These are phyloP conservation scores for Yamadazyma sp. DNA, from an alignment of 1,139 yeast species.

Conservation along the genomic window DNA sequence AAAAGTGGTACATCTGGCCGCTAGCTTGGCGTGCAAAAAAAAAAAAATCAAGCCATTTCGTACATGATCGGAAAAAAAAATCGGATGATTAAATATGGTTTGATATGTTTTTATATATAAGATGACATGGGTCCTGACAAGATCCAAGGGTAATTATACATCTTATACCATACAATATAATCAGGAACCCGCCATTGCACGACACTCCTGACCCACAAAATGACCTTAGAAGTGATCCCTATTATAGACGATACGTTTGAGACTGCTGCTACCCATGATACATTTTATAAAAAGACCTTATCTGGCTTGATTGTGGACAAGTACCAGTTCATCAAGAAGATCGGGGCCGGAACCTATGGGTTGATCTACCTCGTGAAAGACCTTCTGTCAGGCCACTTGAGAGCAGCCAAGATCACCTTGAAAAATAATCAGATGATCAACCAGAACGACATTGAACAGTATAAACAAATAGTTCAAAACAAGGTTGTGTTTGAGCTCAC, in stretches of 20 bases:
- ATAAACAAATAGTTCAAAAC: slow-evolving; percentile 33
- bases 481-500: slow-evolving; percentile 28
- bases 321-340: slow-evolving; percentile 44
- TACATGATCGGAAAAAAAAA: slow-evolving; percentile 3
- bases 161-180: background rate
- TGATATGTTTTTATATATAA: slow-evolving; percentile 1
- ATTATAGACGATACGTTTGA: background rate
- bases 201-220: background rate
- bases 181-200: no score
- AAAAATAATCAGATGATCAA: slow-evolving; percentile 35
- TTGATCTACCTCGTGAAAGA: slow-evolving; percentile 74
- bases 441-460: slow-evolving; percentile 26
- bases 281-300: slow-evolving; percentile 15
- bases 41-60: slow-evolving; percentile 1
- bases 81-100: slow-evolving; percentile 5
- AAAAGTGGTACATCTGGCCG: no score
- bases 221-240: slow-evolving; percentile 4
- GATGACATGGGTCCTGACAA: background rate
- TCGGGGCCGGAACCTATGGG: slow-evolving; percentile 93
- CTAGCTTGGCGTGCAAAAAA: no score
- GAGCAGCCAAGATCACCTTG: slow-evolving; percentile 75
- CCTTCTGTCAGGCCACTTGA: slow-evolving; percentile 44
- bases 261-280: background rate
- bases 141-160: background rate
- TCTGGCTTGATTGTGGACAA: slow-evolving; percentile 21